These are phyloP conservation scores for Diplodia sapinea DNA, from an alignment of 2,329 filamentous ascomycete genomes.

Conservation along the genomic window DNA sequence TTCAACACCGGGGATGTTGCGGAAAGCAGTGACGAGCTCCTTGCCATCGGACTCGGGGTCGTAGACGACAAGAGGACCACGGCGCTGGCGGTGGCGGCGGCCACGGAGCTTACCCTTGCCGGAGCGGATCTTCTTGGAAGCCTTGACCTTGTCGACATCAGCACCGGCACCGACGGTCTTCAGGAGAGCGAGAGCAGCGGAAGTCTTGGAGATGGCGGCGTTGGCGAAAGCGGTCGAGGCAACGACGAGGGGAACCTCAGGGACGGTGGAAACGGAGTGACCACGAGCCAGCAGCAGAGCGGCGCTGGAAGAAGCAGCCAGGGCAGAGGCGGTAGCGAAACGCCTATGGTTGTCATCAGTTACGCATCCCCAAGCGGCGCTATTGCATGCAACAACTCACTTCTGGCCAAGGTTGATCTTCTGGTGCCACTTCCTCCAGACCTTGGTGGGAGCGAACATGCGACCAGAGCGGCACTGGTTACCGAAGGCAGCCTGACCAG, in stretches of 20 bases:
- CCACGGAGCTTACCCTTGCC: constrained; percentile 99
- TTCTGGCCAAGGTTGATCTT: constrained; percentile 99
- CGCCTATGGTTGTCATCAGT: constrained; percentile 63
- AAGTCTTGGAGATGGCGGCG: constrained; percentile 83
- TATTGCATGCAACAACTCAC: constrained; percentile 57
- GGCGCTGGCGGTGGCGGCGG: constrained; percentile 96
- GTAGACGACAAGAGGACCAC: constrained; percentile 97
- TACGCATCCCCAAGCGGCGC: constrained; percentile 8
- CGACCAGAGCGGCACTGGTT: constrained; percentile 99
- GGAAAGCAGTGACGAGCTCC: constrained; percentile 91
- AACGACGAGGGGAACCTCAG: constrained; percentile 96
- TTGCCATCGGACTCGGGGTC: constrained; percentile 94
- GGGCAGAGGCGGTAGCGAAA: constrained; percentile 95
- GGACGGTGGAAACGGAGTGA: constrained; percentile 89
- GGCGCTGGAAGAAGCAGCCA: constrained; percentile 94
- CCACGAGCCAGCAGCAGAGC: constrained; percentile 96
- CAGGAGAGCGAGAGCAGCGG: constrained; percentile 83
- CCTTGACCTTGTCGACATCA: constrained; percentile 94
- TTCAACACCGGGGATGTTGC: constrained; percentile 99
- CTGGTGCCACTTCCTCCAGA: constrained; percentile 99
- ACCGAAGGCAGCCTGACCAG: constrained; percentile 99
- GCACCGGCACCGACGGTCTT: constrained; percentile 87
- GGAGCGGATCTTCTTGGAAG: constrained; percentile 94
- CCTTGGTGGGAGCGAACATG: constrained; percentile 99
- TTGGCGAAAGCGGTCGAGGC: constrained; percentile 87